Evolutionary conservation across 768 basidiomycete genomes (phyloP).

Genomic region (Tylopilus felleus): DNA sequence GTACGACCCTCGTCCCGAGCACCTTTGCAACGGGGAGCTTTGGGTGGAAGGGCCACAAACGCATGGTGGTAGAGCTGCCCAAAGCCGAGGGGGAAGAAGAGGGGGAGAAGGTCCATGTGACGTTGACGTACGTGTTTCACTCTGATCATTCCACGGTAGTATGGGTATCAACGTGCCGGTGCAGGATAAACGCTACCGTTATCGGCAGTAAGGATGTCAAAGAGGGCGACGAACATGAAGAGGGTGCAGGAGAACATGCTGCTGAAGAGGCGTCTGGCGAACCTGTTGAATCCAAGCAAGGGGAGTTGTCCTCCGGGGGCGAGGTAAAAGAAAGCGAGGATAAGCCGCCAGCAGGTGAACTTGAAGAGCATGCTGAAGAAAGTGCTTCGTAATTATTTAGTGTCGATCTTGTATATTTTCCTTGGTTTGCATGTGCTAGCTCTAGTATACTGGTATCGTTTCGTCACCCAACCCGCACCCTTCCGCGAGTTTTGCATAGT

Average conservation of each 20-base stretch:
- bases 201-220: slow-evolving; percentile 61
- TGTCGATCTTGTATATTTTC: slow-evolving; percentile 4
- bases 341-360: slow-evolving; percentile 15
- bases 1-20: slow-evolving; percentile 51
- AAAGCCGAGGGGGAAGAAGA: slow-evolving; percentile 44
- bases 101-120: slow-evolving; percentile 67
- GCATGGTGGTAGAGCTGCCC: slow-evolving; percentile 61
- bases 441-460: background rate
- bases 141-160: background rate
- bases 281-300: slow-evolving; percentile 22
- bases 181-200: slow-evolving; percentile 77
- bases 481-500: background rate
- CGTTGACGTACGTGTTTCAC: slow-evolving; percentile 57
- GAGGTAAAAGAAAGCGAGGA: slow-evolving; percentile 26
- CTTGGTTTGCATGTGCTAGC: slow-evolving; percentile 3
- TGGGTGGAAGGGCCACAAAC: slow-evolving; percentile 80
- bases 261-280: slow-evolving; percentile 30
- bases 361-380: slow-evolving; percentile 18
- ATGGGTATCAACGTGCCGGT: background rate
- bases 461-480: background rate
- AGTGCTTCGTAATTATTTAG: slow-evolving; percentile 9
- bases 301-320: slow-evolving; percentile 18
- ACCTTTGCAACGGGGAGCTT: slow-evolving; percentile 74
- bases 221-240: slow-evolving; percentile 35
- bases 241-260: slow-evolving; percentile 18